phyloP scores from a whole-genome alignment of 2,329 filamentous ascomycete genomes.

The Penicillium brevicompactum region DNA sequence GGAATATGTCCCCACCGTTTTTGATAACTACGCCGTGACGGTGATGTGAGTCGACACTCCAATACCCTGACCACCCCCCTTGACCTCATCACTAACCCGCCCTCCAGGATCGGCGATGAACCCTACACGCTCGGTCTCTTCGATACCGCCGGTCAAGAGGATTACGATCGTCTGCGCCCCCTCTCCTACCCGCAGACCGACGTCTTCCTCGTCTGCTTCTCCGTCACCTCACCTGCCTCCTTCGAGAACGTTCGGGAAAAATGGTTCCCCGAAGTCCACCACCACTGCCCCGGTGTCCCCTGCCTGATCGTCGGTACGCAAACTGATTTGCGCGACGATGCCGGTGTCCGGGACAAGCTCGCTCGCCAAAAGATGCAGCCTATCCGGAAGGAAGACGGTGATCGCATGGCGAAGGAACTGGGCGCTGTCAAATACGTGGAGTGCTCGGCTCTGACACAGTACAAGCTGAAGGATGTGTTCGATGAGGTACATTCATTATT shows the following conservation, averaged over 20 bases:
- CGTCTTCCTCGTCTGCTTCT: constrained; percentile 98
- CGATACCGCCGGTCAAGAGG: constrained; percentile 98
- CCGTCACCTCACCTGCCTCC: constrained; percentile 92
- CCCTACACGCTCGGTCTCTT: constrained; percentile 96
- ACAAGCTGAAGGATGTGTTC: constrained; percentile 98
- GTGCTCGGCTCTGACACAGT: constrained; percentile 96
- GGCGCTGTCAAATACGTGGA: constrained; percentile 98
- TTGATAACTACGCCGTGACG: constrained; percentile 99
- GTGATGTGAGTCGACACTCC: constrained; percentile 79
- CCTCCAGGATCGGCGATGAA: constrained; percentile 90
- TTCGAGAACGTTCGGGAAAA: constrained; percentile 99
- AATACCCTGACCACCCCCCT: background rate
- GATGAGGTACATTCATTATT: constrained; percentile 74
- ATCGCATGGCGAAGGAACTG: constrained; percentile 95
- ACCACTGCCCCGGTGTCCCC: constrained; percentile 96
- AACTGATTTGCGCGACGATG: constrained; percentile 90
- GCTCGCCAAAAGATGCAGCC: constrained; percentile 95
- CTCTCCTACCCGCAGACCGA: constrained; percentile 98
- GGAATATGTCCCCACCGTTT: constrained; percentile 99
- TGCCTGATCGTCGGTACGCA: constrained; percentile 98
- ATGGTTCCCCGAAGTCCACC: constrained; percentile 98
- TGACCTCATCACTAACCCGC: constrained; percentile 2
- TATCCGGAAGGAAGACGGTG: constrained; percentile 88
- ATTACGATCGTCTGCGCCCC: constrained; percentile 96
- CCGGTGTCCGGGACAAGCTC: constrained; percentile 84